Percentiles rank a stretch among this genome's conserved stretches.
These are phyloP conservation scores for Neofusicoccum umdonicola DNA, from an alignment of 2,329 filamentous ascomycete species.

Conservation along the genomic window DNA sequence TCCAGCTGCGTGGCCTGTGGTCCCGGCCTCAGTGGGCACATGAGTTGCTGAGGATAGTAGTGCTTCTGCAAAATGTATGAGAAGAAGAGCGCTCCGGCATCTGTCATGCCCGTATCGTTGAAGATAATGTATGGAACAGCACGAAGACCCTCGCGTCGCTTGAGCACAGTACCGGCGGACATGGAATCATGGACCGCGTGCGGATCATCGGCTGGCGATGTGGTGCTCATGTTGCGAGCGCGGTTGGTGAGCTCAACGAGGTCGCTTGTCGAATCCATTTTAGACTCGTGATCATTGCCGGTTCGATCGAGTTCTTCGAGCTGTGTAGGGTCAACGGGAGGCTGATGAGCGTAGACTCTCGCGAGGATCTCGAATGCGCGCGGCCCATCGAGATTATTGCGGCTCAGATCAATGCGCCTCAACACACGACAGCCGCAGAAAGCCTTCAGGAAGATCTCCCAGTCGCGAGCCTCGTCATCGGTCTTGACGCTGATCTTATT, in stretches of 20 bases:
- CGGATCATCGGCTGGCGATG: background rate
- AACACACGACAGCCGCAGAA: constrained; percentile 45
- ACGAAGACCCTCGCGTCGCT: constrained; percentile 35
- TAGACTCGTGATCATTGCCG: background rate
- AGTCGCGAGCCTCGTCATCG: constrained; percentile 37
- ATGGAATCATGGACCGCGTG: background rate
- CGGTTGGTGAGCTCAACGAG: constrained; percentile 5
- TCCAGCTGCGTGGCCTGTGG: constrained; percentile 28
- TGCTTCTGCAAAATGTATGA: constrained; percentile 41
- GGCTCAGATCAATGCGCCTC: constrained; percentile 45
- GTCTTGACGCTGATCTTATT: constrained; percentile 44
- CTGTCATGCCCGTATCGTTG: constrained; percentile 32
- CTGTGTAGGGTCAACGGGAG: constrained; percentile 29
- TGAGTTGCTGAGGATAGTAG: constrained; percentile 37
- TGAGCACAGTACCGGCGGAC: constrained; percentile 16
- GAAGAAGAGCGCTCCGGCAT: constrained; percentile 40
- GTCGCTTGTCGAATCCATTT: background rate
- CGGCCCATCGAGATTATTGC: constrained; percentile 42
- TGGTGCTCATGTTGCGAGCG: constrained; percentile 2
- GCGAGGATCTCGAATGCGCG: constrained; percentile 47
- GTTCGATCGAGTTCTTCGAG: constrained; percentile 6
- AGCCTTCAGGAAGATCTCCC: constrained; percentile 44
- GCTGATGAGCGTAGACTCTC: constrained; percentile 40
- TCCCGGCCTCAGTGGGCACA: constrained; percentile 31
- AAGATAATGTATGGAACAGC: constrained; percentile 42